Conservation (phyloP, 2,329 filamentous ascomycete species). For the Fusarium verticillioides region DNA sequence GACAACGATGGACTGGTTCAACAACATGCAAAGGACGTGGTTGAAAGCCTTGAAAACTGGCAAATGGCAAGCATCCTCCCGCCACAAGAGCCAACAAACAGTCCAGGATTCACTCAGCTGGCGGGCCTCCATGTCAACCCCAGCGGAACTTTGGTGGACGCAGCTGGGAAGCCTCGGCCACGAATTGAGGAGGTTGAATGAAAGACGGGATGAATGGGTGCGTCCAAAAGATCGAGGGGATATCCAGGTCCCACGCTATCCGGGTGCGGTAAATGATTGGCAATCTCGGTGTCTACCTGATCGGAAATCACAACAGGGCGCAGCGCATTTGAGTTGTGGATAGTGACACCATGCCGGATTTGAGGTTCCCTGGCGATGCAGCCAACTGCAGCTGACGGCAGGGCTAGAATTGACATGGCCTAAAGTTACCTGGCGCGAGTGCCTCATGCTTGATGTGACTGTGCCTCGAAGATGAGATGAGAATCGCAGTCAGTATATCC, state of each 20-base stretch:
- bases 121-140: conserved; percentile 54
- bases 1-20: conserved; percentile 76
- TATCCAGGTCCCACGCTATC: conserved; percentile 15
- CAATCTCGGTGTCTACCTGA: conserved; percentile 41
- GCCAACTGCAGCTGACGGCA: background rate
- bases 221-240: conserved; percentile 9
- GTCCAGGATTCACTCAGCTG: conserved; percentile 47
- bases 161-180: conserved; percentile 49
- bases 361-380: conserved; percentile 6
- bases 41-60: conserved; percentile 74
- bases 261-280: conserved; percentile 34
- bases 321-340: conserved; percentile 22
- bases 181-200: conserved; percentile 72
- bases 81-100: conserved; percentile 39
- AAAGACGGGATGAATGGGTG: conserved; percentile 37
- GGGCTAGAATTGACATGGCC: background rate
- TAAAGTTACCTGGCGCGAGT: background rate
- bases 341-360: conserved; percentile 26
- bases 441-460: conserved; percentile 2
- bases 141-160: conserved; percentile 39
- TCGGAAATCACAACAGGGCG: conserved; percentile 33
- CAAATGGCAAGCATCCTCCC: conserved; percentile 63
- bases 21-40: conserved; percentile 73
- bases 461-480: conserved; percentile 8
- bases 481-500: background rate